Percentiles rank a stretch among this genome's conserved stretches.
These are phyloP conservation scores for Tetrahymena elliotti DNA, from an alignment of 73 alveolate genomes.

Conservation along the genomic window DNA sequence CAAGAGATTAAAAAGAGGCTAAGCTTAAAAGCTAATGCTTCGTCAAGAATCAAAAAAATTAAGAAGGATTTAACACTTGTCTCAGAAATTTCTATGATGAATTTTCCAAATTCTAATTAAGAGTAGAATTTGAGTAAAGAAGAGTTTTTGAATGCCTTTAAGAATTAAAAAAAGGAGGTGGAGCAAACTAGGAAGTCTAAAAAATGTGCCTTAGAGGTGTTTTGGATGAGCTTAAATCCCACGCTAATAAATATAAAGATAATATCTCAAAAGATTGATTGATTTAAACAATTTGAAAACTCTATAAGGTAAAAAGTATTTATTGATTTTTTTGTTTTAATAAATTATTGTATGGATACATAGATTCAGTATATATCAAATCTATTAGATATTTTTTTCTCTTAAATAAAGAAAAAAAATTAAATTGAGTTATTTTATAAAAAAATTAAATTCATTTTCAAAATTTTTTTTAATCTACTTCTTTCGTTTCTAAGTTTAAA, in stretches of 20 bases:
- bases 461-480: no score
- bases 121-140: neutral
- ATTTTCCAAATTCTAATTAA: neutral
- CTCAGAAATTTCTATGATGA: neutral
- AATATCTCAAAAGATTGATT: neutral
- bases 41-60: neutral
- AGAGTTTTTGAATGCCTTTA: neutral
- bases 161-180: neutral
- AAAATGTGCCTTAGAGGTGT: neutral
- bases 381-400: no score
- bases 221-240: neutral
- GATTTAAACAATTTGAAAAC: no score
- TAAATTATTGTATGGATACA: no score
- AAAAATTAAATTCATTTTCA: no score
- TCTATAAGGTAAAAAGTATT: neutral
- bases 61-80: neutral
- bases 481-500: no score
- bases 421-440: no score
- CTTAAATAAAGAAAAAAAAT: no score
- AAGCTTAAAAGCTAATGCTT: neutral
- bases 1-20: neutral
- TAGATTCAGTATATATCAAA: no score
- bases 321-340: neutral
- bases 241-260: neutral
- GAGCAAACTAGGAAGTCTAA: neutral